Conservation (phyloP, 108 stramenopile genomes). For the Fistulifera pelliculosa region DNA sequence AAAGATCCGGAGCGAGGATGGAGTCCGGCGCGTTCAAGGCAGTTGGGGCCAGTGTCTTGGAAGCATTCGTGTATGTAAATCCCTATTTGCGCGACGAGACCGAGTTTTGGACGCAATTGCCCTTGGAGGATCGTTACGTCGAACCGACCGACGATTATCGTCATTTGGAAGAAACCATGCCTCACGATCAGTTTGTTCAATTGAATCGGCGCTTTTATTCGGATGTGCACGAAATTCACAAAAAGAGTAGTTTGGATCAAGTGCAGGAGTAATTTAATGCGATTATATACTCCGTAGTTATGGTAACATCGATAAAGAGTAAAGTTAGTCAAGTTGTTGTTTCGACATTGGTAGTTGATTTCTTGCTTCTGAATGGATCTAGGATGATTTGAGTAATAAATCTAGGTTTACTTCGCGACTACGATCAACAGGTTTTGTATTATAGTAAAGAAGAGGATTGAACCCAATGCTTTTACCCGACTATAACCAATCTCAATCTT, state of each 20-base stretch:
- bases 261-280: background rate
- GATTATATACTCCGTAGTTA: too few relatives aligned
- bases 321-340: too few relatives aligned
- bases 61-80: conserved; percentile 51
- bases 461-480: too few relatives aligned
- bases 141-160: conserved; percentile 22
- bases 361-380: too few relatives aligned
- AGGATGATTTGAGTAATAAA: too few relatives aligned
- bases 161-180: conserved; percentile 9
- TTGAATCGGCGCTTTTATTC: conserved; percentile 27
- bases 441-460: too few relatives aligned
- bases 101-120: conserved; percentile 55
- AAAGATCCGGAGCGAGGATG: conserved; percentile 61
- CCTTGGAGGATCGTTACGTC: conserved; percentile 53
- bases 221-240: conserved; percentile 28
- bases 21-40: conserved; percentile 39
- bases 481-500: too few relatives aligned
- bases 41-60: conserved; percentile 60
- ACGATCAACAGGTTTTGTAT: too few relatives aligned
- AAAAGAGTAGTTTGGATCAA: conserved; percentile 6
- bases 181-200: conserved; percentile 9
- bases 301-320: too few relatives aligned
- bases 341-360: too few relatives aligned
- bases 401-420: too few relatives aligned
- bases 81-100: conserved; percentile 63